These are phyloP conservation scores for Zymoseptoria crescenta DNA, from an alignment of 2,329 filamentous ascomycete species.

Conservation along the genomic window DNA sequence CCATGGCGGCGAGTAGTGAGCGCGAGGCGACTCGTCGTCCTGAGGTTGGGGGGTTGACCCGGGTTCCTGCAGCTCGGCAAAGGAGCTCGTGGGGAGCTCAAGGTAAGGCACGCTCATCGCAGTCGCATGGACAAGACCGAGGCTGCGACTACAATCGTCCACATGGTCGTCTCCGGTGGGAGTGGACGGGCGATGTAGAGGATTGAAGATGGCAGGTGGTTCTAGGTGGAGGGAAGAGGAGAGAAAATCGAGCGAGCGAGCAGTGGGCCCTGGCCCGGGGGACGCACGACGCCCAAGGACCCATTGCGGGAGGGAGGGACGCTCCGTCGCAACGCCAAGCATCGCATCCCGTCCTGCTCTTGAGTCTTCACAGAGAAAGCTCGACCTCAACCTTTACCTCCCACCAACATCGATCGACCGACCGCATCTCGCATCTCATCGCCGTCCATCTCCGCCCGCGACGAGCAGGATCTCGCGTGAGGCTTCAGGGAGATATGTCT, in stretches of 20 bases:
- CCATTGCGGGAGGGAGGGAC: not conserved
- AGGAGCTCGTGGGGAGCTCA: slow-evolving; percentile 21
- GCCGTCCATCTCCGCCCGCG: not conserved
- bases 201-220: slow-evolving; percentile 2
- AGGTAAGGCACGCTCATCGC: slow-evolving; percentile 24
- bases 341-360: too few relatives aligned
- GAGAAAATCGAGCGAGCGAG: slow-evolving; percentile 2
- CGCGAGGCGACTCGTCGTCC: slow-evolving; percentile 28
- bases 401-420: not conserved
- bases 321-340: not conserved
- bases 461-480: not conserved
- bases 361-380: not conserved
- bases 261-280: too few relatives aligned
- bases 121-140: slow-evolving; percentile 22
- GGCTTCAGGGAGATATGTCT: not conserved
- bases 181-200: slow-evolving; percentile 1
- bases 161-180: slow-evolving; percentile 18
- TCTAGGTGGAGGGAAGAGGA: slow-evolving; percentile 5
- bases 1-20: slow-evolving; percentile 91
- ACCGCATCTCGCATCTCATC: not conserved
- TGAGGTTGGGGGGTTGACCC: not conserved
- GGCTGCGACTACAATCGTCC: slow-evolving; percentile 21
- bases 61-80: slow-evolving; percentile 10
- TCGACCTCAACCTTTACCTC: not conserved
- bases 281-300: not conserved